Conservation (phyloP, 1,139 yeast species). For the Arxiozyma heterogenica region DNA sequence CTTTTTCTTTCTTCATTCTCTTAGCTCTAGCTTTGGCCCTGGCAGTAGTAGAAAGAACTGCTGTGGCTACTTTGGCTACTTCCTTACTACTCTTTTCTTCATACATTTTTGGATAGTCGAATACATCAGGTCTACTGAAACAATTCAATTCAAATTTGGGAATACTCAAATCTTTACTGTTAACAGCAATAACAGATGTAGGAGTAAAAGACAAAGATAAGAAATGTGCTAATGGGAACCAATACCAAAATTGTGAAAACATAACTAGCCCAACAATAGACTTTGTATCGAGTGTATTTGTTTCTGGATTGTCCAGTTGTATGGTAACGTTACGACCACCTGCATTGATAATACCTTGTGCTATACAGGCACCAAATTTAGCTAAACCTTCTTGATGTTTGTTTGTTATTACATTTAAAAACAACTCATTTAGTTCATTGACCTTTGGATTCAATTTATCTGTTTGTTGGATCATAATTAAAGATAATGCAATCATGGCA, state of each 20-base stretch:
- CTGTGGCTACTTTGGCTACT: constrained; percentile 85
- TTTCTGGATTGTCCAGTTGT: constrained; percentile 79
- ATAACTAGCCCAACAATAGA: constrained; percentile 89
- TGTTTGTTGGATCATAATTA: constrained; percentile 90
- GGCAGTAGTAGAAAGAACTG: constrained; percentile 87
- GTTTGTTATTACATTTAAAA: constrained; percentile 66
- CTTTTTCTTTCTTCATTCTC: constrained; percentile 52
- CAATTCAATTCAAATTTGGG: constrained; percentile 79
- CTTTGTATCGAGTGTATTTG: constrained; percentile 81
- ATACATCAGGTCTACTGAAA: constrained; percentile 68
- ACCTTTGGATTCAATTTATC: constrained; percentile 79
- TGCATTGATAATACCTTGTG: constrained; percentile 97
- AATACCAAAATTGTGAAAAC: constrained; percentile 93
- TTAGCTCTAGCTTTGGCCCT: constrained; percentile 89
- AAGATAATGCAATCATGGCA: constrained; percentile 84
- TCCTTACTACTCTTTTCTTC: constrained; percentile 76
- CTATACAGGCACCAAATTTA: constrained; percentile 92
- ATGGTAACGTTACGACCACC: constrained; percentile 98
- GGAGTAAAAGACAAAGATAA: constrained; percentile 87
- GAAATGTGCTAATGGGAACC: constrained; percentile 97
- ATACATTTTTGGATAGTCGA: constrained; percentile 83
- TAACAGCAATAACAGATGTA: constrained; percentile 81
- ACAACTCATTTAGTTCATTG: constrained; percentile 61
- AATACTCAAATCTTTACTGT: constrained; percentile 65
- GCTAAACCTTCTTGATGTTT: constrained; percentile 97